Base-by-base conservation (phyloP, 108 stramenopile species). In the Nitzschia inconspicua region DNA sequence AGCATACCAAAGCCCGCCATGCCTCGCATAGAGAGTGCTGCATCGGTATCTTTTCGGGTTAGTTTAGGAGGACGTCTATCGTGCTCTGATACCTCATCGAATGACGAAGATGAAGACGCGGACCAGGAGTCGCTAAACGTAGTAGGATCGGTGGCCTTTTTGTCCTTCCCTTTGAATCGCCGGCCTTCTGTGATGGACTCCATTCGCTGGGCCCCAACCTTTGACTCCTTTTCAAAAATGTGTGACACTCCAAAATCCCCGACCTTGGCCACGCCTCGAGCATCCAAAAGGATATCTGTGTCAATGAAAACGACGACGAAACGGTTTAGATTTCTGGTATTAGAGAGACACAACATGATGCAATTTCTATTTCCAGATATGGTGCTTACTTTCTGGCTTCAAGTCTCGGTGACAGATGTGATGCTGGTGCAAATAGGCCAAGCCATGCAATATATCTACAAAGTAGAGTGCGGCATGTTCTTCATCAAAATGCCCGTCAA, bases 241-340 rank as follows among this genome's bases (percentile, higher is more conserved):
- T 92, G 90, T 6, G 86, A 72, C 0, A 96, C 90, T 1, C 95
- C 95, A 78, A 96, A 96, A 41, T 96, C 95, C 29, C 74, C 70
- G 13, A 96, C 77, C 60, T 93, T 93, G 16, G 82, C 85, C 54
- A 85, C 63, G 0, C 89, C 89, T 14, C 81, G 68, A 16, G 68
- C 47, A 63, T 78, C 84, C 29, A 92, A 60, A 27, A 86, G 51
- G 58, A 90, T 83, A 44, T 90, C 86, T 50, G n/a, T n/a, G n/a
- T n/a, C n/a, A n/a, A n/a, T n/a, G n/a, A n/a, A n/a, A n/a, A n/a
- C n/a, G n/a, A n/a, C n/a, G n/a, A n/a, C n/a, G n/a, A n/a, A n/a
- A n/a, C n/a, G n/a, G n/a, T n/a, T n/a, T n/a, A n/a, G n/a, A n/a
- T n/a, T n/a, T n/a, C n/a, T n/a, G n/a, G n/a, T n/a, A n/a, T n/a